Evolutionary conservation across 2,329 filamentous ascomycete genomes (phyloP).

Genomic region (Elsinoe arachidis): DNA sequence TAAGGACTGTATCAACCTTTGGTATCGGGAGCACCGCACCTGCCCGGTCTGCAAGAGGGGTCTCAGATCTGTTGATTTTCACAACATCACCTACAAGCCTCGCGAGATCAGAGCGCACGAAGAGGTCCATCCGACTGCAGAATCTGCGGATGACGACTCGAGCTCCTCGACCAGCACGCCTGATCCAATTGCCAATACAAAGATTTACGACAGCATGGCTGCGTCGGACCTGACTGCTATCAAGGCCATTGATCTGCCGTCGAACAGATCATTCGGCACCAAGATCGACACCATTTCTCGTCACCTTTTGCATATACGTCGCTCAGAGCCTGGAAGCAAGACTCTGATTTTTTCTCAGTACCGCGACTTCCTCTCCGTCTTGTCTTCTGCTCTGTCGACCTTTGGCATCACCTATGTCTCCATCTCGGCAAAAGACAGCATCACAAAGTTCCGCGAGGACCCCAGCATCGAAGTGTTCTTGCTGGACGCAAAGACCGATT

Average conservation of each 20-base stretch:
- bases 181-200: constrained; percentile 20
- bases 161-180: background rate
- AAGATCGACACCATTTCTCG: constrained; percentile 71
- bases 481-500: constrained; percentile 79
- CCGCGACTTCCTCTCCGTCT: constrained; percentile 66
- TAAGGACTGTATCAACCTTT: constrained; percentile 72
- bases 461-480: constrained; percentile 71
- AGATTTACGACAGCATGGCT: constrained; percentile 72
- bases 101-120: constrained; percentile 61
- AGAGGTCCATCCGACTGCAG: constrained; percentile 28
- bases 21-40: constrained; percentile 65
- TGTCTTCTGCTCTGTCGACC: constrained; percentile 58
- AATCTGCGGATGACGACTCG: constrained; percentile 12
- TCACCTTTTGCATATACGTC: constrained; percentile 77
- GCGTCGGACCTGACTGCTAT: constrained; percentile 66
- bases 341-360: constrained; percentile 94
- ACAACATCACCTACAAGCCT: constrained; percentile 77
- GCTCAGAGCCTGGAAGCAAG: constrained; percentile 78
- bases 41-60: constrained; percentile 78
- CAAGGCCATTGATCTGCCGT: constrained; percentile 62
- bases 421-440: constrained; percentile 51
- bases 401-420: constrained; percentile 65
- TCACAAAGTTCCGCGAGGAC: constrained; percentile 68
- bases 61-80: constrained; percentile 59
- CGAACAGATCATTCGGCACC: constrained; percentile 63